Base-by-base conservation (phyloP, 352 stramenopile genomes). In the Pythium aphanidermatum region DNA sequence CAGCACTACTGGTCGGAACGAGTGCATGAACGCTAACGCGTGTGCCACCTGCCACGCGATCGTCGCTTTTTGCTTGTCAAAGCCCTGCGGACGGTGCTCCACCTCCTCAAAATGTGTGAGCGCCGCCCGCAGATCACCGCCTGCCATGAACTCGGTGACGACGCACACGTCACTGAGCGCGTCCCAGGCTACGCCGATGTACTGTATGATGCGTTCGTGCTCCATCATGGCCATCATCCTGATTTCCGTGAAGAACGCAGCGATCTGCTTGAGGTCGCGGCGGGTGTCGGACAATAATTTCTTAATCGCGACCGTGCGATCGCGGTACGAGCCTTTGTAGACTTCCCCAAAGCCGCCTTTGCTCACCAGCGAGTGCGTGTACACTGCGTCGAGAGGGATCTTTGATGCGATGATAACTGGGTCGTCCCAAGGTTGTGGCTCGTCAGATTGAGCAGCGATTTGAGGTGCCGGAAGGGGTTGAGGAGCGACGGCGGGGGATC, bases 141-240 rank as follows among this genome's bases (percentile, higher is more conserved):
- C 58, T 39, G 55, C 60, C 60, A 72, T 63, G 19, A 60, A 65
- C 42, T 68, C 60, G 16, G 43, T 52, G 34, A 68, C 31, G 27
- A 69, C 56, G 28, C 60, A 72, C 26, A 84, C 39, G 25, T 84
- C 72, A 23, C 50, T 42, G 11, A 77, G 51, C 17, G 66, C 74
- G 14, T 60, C 59, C 67, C 71, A 84, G 14, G 72, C 67, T 14
- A 81, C 70, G 14, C 69, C 69, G 12, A 79, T 14, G 30, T 79
- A 74, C 5, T 50, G 58, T 19, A 84, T 64, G 6, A 84, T 64
- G 10, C 60, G 46, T 4, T 59, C 53, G 34, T 84, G 68, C 16
- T 53, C 46, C n/a, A 68, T 27, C 12, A 55, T 46, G 3, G 62
- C 13, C 36, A 68, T 58, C 12, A 61, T 24, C 38, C 60, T 57